Evolutionary conservation across 2,329 filamentous ascomycete species (phyloP).

Genomic region (Davidsoniella australis): DNA sequence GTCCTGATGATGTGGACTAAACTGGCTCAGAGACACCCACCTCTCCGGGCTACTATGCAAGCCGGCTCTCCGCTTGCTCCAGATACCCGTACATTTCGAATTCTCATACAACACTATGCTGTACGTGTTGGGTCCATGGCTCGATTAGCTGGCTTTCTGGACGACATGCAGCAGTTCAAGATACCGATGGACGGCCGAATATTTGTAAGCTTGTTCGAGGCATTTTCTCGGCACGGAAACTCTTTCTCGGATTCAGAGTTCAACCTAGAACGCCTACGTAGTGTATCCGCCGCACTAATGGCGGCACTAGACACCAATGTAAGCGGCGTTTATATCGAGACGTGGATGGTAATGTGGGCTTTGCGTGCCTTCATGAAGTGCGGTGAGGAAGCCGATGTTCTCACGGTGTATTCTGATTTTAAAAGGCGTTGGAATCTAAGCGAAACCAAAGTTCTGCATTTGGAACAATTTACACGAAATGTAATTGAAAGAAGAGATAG

Average conservation of each 20-base stretch:
- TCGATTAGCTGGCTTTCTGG: conserved; percentile 52
- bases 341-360: conserved; percentile 44
- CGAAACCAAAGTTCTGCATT: conserved; percentile 29
- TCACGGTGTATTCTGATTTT: conserved; percentile 36
- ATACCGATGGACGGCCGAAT: conserved; percentile 58
- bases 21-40: conserved; percentile 26
- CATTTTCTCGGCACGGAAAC: conserved; percentile 49
- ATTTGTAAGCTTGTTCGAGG: conserved; percentile 68
- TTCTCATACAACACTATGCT: conserved; percentile 62
- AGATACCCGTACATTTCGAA: conserved; percentile 60
- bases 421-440: conserved; percentile 30
- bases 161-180: conserved; percentile 59
- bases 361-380: conserved; percentile 48
- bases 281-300: conserved; percentile 49
- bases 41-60: conserved; percentile 4
- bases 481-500: conserved; percentile 9
- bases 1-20: conserved; percentile 40
- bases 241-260: conserved; percentile 36
- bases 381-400: conserved; percentile 30
- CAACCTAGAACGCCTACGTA: conserved; percentile 51
- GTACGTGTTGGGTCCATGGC: conserved; percentile 51
- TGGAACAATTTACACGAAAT: conserved; percentile 24
- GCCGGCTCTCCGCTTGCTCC: conserved; percentile 44
- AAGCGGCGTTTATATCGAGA: conserved; percentile 33
- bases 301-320: conserved; percentile 31